Conservation (phyloP, 1,284 basidiomycete species). For the Leccinum pallidistipes region DNA sequence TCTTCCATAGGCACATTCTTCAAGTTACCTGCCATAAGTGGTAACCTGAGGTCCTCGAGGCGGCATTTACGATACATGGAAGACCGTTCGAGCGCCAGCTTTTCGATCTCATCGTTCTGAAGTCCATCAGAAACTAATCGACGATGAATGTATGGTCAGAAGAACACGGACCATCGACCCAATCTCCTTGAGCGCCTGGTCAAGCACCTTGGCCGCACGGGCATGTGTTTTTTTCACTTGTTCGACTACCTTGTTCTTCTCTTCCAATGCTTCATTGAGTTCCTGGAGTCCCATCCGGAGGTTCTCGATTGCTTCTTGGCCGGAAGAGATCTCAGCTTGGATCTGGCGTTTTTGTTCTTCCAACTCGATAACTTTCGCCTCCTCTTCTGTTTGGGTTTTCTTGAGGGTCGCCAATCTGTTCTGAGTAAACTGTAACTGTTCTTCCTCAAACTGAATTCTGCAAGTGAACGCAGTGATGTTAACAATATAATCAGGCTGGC, state of each 20-base stretch:
- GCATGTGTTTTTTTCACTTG: constrained; percentile 70
- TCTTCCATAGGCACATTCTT: constrained; percentile 94
- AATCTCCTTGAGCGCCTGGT: constrained; percentile 90
- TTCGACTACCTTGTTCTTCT: constrained; percentile 72
- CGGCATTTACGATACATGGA: constrained; percentile 89
- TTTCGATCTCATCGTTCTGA: constrained; percentile 94
- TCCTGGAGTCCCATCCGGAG: constrained; percentile 62
- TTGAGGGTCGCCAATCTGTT: constrained; percentile 65
- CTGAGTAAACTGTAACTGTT: constrained; percentile 64
- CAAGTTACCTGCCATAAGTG: constrained; percentile 75
- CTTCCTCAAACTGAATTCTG: constrained; percentile 78
- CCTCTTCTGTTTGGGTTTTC: constrained; percentile 55
- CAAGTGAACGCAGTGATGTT: neutral
- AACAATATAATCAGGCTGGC: constrained; percentile 9
- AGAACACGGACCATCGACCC: constrained; percentile 58
- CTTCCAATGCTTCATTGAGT: constrained; percentile 65
- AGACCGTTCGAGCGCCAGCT: constrained; percentile 83
- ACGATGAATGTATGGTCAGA: neutral
- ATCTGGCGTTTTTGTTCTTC: constrained; percentile 58
- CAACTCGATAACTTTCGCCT: constrained; percentile 55
- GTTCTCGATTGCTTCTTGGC: constrained; percentile 58
- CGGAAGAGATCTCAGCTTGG: constrained; percentile 63
- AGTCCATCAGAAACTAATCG: neutral
- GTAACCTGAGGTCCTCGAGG: constrained; percentile 89
- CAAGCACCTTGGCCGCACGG: constrained; percentile 76